phyloP scores from a whole-genome alignment of 1,139 yeast genomes.

The Magnusiomyces tetraspermus region DNA sequence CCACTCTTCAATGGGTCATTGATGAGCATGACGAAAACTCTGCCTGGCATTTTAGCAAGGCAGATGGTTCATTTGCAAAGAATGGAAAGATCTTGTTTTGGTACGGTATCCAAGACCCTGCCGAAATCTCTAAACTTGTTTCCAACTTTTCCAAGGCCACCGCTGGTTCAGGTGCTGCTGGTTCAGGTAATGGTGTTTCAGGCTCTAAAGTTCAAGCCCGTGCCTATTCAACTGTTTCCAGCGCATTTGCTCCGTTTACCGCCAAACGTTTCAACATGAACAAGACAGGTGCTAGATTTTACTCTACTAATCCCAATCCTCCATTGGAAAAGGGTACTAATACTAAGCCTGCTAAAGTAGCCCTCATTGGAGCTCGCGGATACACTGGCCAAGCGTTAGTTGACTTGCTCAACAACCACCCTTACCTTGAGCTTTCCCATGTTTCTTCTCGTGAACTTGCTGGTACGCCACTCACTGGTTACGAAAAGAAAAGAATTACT shows the following conservation, averaged over 20 bases:
- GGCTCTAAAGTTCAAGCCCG: slow-evolving; percentile 21
- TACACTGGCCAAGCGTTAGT: slow-evolving; percentile 92
- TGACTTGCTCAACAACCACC: slow-evolving; percentile 76
- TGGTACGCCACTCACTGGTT: slow-evolving; percentile 81
- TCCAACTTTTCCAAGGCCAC: slow-evolving; percentile 39
- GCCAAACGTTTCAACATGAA: background rate
- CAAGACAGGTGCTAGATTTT: slow-evolving; percentile 8
- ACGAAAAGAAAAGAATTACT: slow-evolving; percentile 66
- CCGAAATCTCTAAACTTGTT: slow-evolving; percentile 56
- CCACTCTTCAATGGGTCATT: slow-evolving; percentile 75
- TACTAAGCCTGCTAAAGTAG: slow-evolving; percentile 58
- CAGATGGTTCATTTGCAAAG: slow-evolving; percentile 88
- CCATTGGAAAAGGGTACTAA: slow-evolving; percentile 57
- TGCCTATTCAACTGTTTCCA: slow-evolving; percentile 27
- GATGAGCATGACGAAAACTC: slow-evolving; percentile 85
- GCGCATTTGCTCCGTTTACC: slow-evolving; percentile 1
- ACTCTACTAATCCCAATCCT: slow-evolving; percentile 53
- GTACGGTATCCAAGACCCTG: slow-evolving; percentile 73
- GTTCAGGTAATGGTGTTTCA: slow-evolving; percentile 29
- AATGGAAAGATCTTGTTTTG: slow-evolving; percentile 88
- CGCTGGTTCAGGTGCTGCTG: slow-evolving; percentile 10
- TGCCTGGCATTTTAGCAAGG: slow-evolving; percentile 83
- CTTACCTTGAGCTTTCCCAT: slow-evolving; percentile 75
- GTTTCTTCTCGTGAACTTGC: slow-evolving; percentile 92
- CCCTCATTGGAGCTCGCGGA: slow-evolving; percentile 97